phyloP scores from a whole-genome alignment of 352 stramenopile genomes.

The Globisporangium parvum region DNA sequence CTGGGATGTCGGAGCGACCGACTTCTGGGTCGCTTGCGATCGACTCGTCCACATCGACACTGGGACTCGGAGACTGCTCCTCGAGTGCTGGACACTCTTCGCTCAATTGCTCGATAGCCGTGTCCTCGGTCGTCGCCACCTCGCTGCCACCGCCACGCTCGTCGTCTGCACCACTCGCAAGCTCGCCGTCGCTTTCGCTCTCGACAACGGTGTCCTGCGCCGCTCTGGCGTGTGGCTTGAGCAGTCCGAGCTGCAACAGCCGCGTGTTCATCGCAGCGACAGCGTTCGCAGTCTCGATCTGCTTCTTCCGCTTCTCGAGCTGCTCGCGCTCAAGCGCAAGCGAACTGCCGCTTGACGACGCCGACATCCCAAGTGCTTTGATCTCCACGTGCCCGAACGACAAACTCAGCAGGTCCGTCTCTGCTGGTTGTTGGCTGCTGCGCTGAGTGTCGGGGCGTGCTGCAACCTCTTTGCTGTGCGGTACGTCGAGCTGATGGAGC shows the following conservation, averaged over 20 bases:
- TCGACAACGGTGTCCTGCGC: neutral
- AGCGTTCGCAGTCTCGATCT: constrained; percentile 67
- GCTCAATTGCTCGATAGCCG: no score
- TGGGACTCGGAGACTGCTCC: no score
- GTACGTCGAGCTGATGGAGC: constrained; percentile 12
- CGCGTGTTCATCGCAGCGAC: constrained; percentile 70
- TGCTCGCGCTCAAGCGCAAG: constrained; percentile 65
- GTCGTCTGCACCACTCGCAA: neutral
- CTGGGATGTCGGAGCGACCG: constrained; percentile 22
- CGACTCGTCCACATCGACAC: neutral
- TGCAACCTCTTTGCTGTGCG: constrained; percentile 7
- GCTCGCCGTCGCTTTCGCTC: neutral
- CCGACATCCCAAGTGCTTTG: neutral
- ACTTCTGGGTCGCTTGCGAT: no score
- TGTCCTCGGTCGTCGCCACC: no score
- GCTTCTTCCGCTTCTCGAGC: constrained; percentile 61
- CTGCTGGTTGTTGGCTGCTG: neutral
- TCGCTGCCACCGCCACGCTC: neutral
- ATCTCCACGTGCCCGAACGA: constrained; percentile 22
- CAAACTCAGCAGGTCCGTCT: constrained; percentile 25
- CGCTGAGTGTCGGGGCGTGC: neutral
- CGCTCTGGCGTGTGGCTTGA: constrained; percentile 23
- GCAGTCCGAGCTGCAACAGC: constrained; percentile 52
- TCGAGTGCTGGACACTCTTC: no score
- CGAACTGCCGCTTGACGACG: constrained; percentile 18